Conservation (phyloP, 768 basidiomycete genomes). For the Mrakia hoshinonis region DNA sequence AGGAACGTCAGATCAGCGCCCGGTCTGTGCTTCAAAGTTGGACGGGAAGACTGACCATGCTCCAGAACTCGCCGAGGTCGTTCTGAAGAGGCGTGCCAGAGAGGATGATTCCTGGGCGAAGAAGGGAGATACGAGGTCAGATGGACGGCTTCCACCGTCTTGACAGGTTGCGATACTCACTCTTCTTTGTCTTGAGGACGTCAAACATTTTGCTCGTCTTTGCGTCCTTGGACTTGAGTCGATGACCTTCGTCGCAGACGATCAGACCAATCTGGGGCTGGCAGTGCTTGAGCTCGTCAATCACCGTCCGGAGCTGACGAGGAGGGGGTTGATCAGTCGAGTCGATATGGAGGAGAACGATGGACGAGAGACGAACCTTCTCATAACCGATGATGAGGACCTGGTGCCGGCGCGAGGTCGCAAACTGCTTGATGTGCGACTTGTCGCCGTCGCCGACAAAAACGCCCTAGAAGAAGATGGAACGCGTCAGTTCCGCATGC, state of each 20-base stretch:
- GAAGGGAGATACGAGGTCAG: background rate
- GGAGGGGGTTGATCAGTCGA: background rate
- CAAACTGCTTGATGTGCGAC: conserved; percentile 57
- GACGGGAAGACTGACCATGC: conserved; percentile 60
- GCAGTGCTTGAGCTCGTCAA: conserved; percentile 40
- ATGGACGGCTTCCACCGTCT: background rate
- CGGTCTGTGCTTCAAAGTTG: background rate
- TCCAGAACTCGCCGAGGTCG: conserved; percentile 86
- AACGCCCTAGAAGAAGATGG: conserved; percentile 40
- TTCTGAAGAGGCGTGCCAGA: conserved; percentile 98
- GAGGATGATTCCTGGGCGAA: conserved; percentile 45
- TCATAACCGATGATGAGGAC: conserved; percentile 95
- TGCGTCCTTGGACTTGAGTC: conserved; percentile 81
- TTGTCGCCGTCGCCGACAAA: conserved; percentile 57
- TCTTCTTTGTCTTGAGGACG: conserved; percentile 59
- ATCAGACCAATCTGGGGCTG: conserved; percentile 81
- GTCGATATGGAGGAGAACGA: no score
- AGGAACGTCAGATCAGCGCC: background rate
- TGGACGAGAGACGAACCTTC: conserved; percentile 41
- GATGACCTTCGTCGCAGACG: conserved; percentile 93
- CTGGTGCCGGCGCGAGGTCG: conserved; percentile 57
- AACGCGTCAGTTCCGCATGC: background rate
- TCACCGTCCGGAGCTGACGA: conserved; percentile 31
- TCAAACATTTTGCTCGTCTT: conserved; percentile 85
- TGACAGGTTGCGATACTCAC: conserved; percentile 39